Evolutionary conservation across 257 asterid genomes (phyloP).

Genomic region (Solanum bukasovii): DNA sequence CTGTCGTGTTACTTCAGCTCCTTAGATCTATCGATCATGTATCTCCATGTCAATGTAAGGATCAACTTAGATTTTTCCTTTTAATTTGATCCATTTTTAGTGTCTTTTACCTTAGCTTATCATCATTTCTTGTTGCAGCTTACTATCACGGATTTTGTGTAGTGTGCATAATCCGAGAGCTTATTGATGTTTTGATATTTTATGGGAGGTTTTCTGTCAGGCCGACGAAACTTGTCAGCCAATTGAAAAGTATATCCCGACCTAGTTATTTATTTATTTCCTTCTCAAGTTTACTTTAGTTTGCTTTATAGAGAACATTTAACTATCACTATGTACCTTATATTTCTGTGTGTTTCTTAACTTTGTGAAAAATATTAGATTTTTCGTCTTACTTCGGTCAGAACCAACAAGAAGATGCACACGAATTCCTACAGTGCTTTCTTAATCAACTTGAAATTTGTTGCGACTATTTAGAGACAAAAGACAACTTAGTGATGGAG

Average conservation of each 20-base stretch:
- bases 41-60: slow-evolving; percentile 34
- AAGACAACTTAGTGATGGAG: slow-evolving; percentile 47
- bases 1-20: slow-evolving; percentile 53
- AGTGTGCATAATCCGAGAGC: slow-evolving; percentile 35
- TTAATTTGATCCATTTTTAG: neutral
- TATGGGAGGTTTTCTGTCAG: slow-evolving; percentile 10
- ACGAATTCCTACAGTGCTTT: slow-evolving; percentile 80
- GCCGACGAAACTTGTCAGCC: slow-evolving; percentile 38
- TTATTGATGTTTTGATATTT: slow-evolving; percentile 23
- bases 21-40: slow-evolving; percentile 17
- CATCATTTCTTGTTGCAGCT: slow-evolving; percentile 19
- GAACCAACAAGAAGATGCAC: slow-evolving; percentile 87
- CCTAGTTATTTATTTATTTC: neutral
- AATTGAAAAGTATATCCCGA: slow-evolving; percentile 59
- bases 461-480: slow-evolving; percentile 4
- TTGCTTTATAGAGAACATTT: neutral
- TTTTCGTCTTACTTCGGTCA: slow-evolving; percentile 50
- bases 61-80: neutral
- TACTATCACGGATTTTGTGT: slow-evolving; percentile 27
- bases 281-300: neutral
- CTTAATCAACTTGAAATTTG: slow-evolving; percentile 62
- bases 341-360: slow-evolving; percentile 28
- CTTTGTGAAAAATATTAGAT: slow-evolving; percentile 37
- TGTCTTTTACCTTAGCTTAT: slow-evolving; percentile 13
- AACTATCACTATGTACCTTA: neutral